Evolutionary conservation across 2,329 filamentous ascomycete species (phyloP).

Genomic region (Biscogniauxia marginata): DNA sequence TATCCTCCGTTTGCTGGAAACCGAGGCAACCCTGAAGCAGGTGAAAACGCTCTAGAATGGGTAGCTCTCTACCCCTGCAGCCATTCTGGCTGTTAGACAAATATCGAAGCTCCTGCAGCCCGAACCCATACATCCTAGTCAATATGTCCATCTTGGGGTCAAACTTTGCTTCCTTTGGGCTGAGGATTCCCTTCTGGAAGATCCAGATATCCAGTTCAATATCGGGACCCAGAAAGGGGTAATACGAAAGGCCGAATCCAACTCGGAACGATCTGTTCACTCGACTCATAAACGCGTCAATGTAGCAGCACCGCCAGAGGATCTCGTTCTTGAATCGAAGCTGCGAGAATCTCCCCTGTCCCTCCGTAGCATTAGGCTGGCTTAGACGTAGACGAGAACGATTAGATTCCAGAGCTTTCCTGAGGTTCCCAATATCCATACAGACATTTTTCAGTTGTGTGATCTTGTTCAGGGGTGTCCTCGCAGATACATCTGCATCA

Average conservation of each 20-base stretch:
- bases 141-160: not conserved
- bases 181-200: not conserved
- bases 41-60: not conserved
- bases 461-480: not conserved
- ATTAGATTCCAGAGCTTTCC: not conserved
- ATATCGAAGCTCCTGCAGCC: not conserved
- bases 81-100: not conserved
- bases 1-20: not conserved
- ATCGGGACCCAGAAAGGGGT: not conserved
- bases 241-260: not conserved
- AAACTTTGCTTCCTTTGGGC: not conserved
- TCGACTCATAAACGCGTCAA: not conserved
- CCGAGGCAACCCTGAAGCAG: not conserved
- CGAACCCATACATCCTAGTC: not conserved
- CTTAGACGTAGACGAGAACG: not conserved
- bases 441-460: not conserved
- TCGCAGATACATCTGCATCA: not conserved
- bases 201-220: not conserved
- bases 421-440: not conserved
- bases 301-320: not conserved
- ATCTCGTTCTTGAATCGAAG: not conserved
- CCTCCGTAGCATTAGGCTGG: not conserved
- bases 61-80: not conserved
- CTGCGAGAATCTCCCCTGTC: not conserved
- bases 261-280: not conserved